These are phyloP conservation scores for Endocarpon pusillum DNA, from an alignment of 495 filamentous ascomycete genomes.

Conservation along the genomic window DNA sequence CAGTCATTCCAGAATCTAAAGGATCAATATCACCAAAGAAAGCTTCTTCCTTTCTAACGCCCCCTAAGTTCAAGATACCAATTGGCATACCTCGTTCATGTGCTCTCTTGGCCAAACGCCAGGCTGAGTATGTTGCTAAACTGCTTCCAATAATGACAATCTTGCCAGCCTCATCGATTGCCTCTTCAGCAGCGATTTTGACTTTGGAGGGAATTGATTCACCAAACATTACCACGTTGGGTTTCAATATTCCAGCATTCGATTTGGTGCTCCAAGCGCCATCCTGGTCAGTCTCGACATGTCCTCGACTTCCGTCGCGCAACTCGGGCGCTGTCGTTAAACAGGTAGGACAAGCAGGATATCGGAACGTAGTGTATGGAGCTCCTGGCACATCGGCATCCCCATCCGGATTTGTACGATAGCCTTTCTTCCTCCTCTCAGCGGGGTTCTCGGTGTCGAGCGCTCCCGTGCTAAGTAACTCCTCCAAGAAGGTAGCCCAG, in stretches of 20 bases:
- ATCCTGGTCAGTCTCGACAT: constrained; percentile 57
- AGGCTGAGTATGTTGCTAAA: constrained; percentile 87
- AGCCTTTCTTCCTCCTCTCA: constrained; percentile 45
- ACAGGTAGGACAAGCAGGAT: constrained; percentile 77
- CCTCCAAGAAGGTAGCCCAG: constrained; percentile 63
- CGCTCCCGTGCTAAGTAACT: constrained; percentile 53
- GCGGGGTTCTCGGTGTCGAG: constrained; percentile 60
- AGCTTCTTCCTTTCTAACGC: constrained; percentile 58
- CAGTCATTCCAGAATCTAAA: constrained; percentile 23
- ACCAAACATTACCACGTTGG: constrained; percentile 88
- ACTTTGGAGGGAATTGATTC: constrained; percentile 56
- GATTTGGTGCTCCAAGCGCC: constrained; percentile 60
- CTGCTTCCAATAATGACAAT: constrained; percentile 75
- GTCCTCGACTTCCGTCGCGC: constrained; percentile 35
- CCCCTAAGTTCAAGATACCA: constrained; percentile 68
- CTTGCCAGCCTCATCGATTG: constrained; percentile 54
- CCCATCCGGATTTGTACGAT: constrained; percentile 83
- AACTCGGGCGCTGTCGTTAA: constrained; percentile 44
- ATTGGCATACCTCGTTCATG: constrained; percentile 70
- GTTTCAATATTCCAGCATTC: constrained; percentile 71
- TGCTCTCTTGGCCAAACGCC: constrained; percentile 71
- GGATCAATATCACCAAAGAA: constrained; percentile 36
- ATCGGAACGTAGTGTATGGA: constrained; percentile 76
- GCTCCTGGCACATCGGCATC: constrained; percentile 84
- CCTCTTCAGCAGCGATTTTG: constrained; percentile 61